A percentile compares a stretch with the other conserved stretches of the same genome.
Conservation (phyloP, 2,329 filamentous ascomycete species). For the Epichloe coenophiala region DNA sequence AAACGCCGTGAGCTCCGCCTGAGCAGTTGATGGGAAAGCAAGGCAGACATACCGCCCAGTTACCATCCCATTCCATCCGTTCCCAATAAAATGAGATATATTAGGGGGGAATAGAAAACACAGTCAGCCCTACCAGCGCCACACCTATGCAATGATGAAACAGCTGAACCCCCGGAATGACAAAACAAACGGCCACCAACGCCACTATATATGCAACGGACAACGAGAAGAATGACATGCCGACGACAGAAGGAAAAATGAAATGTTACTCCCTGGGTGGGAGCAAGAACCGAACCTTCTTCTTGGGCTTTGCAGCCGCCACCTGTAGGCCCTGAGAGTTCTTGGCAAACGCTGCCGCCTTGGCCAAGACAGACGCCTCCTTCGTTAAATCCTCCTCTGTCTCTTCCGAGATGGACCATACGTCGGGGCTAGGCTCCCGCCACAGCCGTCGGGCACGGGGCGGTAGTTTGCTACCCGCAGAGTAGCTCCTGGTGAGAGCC, state of each 20-base stretch:
- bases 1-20: not conserved
- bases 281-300: conserved; percentile 43
- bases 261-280: conserved; percentile 25
- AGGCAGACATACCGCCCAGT: not conserved
- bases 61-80: not conserved
- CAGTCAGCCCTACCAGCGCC: not conserved
- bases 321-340: conserved; percentile 10
- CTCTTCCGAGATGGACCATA: conserved; percentile 48
- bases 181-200: not conserved
- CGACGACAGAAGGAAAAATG: not conserved
- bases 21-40: not conserved
- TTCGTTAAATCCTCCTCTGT: conserved; percentile 37
- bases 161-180: not conserved
- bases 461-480: conserved; percentile 10
- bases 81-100: not conserved
- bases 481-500: conserved; percentile 1
- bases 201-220: conserved; percentile 2
- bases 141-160: not conserved
- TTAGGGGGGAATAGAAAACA: not conserved
- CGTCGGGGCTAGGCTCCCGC: conserved; percentile 45
- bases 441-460: conserved; percentile 31
- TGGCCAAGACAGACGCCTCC: conserved; percentile 26
- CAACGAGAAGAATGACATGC: conserved; percentile 5
- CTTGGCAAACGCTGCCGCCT: conserved; percentile 14
- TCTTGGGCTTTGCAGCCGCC: conserved; percentile 36